These are phyloP conservation scores for Ceratocystis alfenasii DNA, from an alignment of 2,329 filamentous ascomycete genomes.

Conservation along the genomic window DNA sequence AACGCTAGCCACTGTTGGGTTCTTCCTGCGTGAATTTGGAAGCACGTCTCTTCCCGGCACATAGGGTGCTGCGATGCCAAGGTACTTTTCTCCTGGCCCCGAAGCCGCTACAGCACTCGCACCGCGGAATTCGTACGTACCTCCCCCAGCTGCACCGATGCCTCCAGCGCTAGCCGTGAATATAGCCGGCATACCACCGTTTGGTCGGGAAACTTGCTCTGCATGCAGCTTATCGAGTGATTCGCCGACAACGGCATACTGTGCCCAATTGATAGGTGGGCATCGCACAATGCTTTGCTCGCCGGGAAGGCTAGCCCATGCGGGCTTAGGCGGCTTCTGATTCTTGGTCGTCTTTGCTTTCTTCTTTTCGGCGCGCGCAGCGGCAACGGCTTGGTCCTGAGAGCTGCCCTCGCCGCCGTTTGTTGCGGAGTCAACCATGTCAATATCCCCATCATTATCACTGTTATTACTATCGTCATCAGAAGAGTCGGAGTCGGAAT, in stretches of 20 bases:
- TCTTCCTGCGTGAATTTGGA: slow-evolving; percentile 29
- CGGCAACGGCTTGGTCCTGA: background rate
- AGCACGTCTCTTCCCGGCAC: slow-evolving; percentile 42
- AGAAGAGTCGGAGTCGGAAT: slow-evolving; percentile 24
- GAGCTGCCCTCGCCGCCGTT: slow-evolving; percentile 25
- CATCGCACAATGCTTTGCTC: slow-evolving; percentile 74
- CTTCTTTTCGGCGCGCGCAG: slow-evolving; percentile 19
- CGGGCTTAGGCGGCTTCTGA: slow-evolving; percentile 25
- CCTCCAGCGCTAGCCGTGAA: slow-evolving; percentile 27
- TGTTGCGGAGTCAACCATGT: slow-evolving; percentile 7
- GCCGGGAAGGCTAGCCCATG: slow-evolving; percentile 57
- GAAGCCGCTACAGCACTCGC: slow-evolving; percentile 23
- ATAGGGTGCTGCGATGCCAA: slow-evolving; percentile 47
- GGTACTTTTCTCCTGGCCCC: slow-evolving; percentile 31
- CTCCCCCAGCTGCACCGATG: slow-evolving; percentile 27
- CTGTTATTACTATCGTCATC: slow-evolving; percentile 27
- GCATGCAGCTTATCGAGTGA: slow-evolving; percentile 73
- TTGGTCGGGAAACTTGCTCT: slow-evolving; percentile 59
- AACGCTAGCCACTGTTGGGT: background rate
- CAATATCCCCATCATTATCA: slow-evolving; percentile 24
- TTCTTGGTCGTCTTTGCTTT: slow-evolving; percentile 23
- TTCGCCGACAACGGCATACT: slow-evolving; percentile 72
- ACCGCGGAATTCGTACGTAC: slow-evolving; percentile 41
- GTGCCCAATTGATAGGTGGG: slow-evolving; percentile 86
- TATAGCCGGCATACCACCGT: slow-evolving; percentile 40